These are phyloP conservation scores for Paramarasmius palmivorus DNA, from an alignment of 1,284 basidiomycete genomes.

Conservation along the genomic window DNA sequence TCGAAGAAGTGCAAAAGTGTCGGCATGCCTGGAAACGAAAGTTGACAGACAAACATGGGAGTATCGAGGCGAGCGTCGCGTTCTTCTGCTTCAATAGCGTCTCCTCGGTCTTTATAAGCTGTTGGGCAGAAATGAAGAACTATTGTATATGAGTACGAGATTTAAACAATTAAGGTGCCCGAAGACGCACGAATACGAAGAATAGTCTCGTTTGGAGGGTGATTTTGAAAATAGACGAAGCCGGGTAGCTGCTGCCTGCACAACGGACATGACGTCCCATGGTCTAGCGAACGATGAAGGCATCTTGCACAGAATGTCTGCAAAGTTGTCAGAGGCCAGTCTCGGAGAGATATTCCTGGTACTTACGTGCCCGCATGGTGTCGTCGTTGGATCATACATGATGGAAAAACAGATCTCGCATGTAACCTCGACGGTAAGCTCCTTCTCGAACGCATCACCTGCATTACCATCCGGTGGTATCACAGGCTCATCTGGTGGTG, in stretches of 20 bases:
- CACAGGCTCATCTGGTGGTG: slow-evolving; percentile 24
- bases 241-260: slow-evolving; percentile 80
- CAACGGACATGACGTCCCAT: slow-evolving; percentile 80
- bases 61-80: slow-evolving; percentile 79
- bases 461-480: slow-evolving; percentile 25
- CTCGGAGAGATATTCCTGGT: slow-evolving; percentile 8
- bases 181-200: slow-evolving; percentile 66
- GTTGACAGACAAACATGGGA: slow-evolving; percentile 88
- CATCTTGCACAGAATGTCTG: slow-evolving; percentile 92
- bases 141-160: slow-evolving; percentile 24
- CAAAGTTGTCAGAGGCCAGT: slow-evolving; percentile 17
- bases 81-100: slow-evolving; percentile 71
- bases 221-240: slow-evolving; percentile 82
- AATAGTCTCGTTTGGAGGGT: slow-evolving; percentile 68
- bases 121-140: slow-evolving; percentile 67
- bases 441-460: slow-evolving; percentile 62
- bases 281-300: slow-evolving; percentile 87
- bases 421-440: slow-evolving; percentile 72
- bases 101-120: slow-evolving; percentile 48
- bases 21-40: slow-evolving; percentile 89
- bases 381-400: slow-evolving; percentile 85
- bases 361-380: slow-evolving; percentile 90
- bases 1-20: slow-evolving; percentile 92
- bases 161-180: slow-evolving; percentile 5
- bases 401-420: slow-evolving; percentile 92